Evolutionary conservation across 371 early-diverging fungal species (phyloP).

Genomic region (Haplosporangium sp.): DNA sequence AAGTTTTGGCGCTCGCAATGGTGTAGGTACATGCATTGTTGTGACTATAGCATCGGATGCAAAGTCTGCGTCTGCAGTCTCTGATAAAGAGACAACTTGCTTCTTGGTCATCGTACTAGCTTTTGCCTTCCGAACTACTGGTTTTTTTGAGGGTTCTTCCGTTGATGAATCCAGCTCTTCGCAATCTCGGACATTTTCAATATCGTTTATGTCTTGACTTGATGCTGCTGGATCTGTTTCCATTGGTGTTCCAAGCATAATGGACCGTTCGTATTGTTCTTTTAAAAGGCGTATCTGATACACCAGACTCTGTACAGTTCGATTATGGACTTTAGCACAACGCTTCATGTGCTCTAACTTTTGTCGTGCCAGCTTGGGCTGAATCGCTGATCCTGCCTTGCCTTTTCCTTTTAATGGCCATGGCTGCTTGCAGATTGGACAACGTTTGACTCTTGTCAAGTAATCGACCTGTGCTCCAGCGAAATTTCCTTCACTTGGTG

Average conservation of each 20-base stretch:
- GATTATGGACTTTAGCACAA: constrained; percentile 30
- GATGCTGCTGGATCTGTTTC: constrained; percentile 3
- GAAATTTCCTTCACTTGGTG: constrained; percentile 19
- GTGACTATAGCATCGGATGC: constrained; percentile 46
- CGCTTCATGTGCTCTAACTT: constrained; percentile 51
- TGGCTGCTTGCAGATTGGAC: constrained; percentile 39
- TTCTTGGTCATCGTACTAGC: constrained; percentile 7
- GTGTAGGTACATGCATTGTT: constrained; percentile 19
- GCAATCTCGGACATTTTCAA: neutral
- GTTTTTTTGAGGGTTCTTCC: neutral
- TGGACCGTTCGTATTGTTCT: constrained; percentile 31
- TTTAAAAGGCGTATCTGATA: constrained; percentile 42
- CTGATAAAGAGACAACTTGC: constrained; percentile 33
- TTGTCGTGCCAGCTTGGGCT: constrained; percentile 20
- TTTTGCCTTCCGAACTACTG: neutral
- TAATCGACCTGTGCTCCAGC: constrained; percentile 38
- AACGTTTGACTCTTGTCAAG: constrained; percentile 25
- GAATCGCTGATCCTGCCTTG: constrained; percentile 8
- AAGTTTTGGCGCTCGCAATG: constrained; percentile 7
- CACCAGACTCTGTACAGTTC: constrained; percentile 28
- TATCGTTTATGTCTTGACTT: constrained; percentile 12
- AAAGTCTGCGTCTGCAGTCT: constrained; percentile 34
- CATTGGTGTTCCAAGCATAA: constrained; percentile 4
- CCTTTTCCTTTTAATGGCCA: constrained; percentile 24
- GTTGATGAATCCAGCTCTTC: neutral